Evolutionary conservation across 139 green algal species (phyloP).

Genomic region (Spirogloea muscicola): DNA sequence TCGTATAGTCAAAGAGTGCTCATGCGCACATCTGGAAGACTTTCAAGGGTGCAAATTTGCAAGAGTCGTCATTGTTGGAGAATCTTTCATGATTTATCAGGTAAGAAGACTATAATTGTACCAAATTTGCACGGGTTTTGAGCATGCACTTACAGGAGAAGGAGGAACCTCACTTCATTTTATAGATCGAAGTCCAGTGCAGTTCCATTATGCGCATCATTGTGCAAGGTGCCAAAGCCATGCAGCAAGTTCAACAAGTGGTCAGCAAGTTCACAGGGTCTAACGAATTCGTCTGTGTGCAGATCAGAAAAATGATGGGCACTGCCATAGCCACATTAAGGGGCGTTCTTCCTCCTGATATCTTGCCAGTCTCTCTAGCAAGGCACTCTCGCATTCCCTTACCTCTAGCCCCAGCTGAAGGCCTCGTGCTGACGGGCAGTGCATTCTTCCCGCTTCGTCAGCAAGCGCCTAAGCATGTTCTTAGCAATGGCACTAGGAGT

Average conservation of each 20-base stretch:
- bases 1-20: conserved; percentile 12
- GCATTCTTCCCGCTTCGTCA: conserved; percentile 26
- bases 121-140: no score
- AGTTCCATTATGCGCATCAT: no score
- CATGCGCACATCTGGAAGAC: conserved; percentile 20
- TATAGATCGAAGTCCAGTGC: no score
- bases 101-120: no score
- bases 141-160: no score
- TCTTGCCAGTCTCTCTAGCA: conserved; percentile 16
- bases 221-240: no score
- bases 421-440: conserved; percentile 19
- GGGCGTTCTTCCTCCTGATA: conserved; percentile 3
- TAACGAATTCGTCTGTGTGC: neutral
- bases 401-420: conserved; percentile 31
- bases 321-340: conserved; percentile 25
- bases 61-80: conserved; percentile 15
- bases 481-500: no score
- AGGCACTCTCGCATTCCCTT: conserved; percentile 34
- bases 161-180: no score
- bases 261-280: no score
- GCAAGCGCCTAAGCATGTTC: neutral
- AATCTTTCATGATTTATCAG: conserved; percentile 47
- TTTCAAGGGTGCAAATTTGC: conserved; percentile 9
- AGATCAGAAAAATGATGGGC: conserved; percentile 47
- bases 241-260: no score